A percentile compares a stretch with the other conserved stretches of the same genome.
Evolutionary conservation across 768 basidiomycete species (phyloP).

Genomic region (Guyanaporus albipodus): DNA sequence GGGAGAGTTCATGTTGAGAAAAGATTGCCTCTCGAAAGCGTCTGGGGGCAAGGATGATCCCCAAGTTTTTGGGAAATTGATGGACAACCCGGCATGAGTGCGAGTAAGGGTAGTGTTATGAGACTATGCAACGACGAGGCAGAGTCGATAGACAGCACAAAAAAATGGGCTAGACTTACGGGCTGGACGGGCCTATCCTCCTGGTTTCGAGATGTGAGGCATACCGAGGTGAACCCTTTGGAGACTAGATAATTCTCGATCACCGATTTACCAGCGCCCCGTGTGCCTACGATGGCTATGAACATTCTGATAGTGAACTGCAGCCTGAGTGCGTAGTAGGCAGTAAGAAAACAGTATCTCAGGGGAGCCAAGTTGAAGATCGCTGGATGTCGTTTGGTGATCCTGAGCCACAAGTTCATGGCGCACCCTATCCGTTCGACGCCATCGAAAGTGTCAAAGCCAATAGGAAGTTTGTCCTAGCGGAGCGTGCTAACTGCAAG

Average conservation of each 20-base stretch:
- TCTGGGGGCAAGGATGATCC: neutral
- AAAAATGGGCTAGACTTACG: constrained; percentile 8
- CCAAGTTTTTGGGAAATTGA: neutral
- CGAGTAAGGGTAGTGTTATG: neutral
- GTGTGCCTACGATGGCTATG: constrained; percentile 63
- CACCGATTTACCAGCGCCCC: constrained; percentile 55
- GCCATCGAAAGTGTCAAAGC: no score
- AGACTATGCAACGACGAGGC: constrained; percentile 6
- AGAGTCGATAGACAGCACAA: neutral
- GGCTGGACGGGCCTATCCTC: no score
- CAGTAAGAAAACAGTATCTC: neutral
- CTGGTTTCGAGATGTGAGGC: constrained; percentile 29
- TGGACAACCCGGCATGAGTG: neutral
- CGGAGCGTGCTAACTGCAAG: no score
- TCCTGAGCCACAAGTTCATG: no score
- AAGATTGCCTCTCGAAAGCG: constrained; percentile 9
- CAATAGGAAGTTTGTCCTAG: no score
- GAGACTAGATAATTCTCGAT: constrained; percentile 57
- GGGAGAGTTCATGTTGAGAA: constrained; percentile 22
- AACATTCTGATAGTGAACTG: constrained; percentile 47
- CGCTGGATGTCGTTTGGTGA: no score
- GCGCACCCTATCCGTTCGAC: no score
- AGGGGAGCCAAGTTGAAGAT: no score
- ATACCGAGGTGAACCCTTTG: constrained; percentile 55
- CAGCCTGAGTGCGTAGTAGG: neutral